A percentile compares a stretch with the other conserved stretches of the same genome.
These are phyloP conservation scores for Phytophthora hibernalis DNA, from an alignment of 352 stramenopile genomes.

Conservation along the genomic window DNA sequence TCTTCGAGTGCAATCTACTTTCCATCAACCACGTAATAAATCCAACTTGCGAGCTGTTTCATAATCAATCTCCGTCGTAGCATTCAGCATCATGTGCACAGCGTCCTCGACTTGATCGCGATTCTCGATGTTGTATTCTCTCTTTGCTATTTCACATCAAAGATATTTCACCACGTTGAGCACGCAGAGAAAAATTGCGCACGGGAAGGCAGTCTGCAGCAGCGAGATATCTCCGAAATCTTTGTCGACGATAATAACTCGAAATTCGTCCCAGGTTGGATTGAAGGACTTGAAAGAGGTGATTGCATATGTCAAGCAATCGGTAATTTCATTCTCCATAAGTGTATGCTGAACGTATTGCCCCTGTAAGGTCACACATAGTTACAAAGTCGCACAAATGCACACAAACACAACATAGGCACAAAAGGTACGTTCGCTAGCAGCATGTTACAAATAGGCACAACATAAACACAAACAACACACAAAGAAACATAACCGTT, in stretches of 20 bases:
- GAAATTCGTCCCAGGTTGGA: background rate
- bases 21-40: background rate
- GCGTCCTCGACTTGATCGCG: background rate
- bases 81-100: background rate
- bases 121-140: background rate
- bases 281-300: conserved; percentile 3
- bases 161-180: conserved; percentile 1
- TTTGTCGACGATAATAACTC: conserved; percentile 6
- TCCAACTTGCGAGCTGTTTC: background rate
- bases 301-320: background rate
- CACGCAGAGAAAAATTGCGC: background rate
- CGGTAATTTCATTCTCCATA: conserved; percentile 1
- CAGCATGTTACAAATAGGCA: background rate
- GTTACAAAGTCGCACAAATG: background rate
- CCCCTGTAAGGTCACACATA: background rate
- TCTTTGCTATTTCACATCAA: background rate
- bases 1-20: background rate
- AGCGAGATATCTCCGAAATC: background rate
- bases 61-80: background rate
- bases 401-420: background rate
- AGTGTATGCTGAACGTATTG: conserved; percentile 2
- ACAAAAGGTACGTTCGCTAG: background rate
- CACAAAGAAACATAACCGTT: too few species aligned
- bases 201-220: background rate
- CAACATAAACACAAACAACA: background rate